Evolutionary conservation across 2,329 filamentous ascomycete genomes (phyloP).

Genomic region (Aspergillus sp.): DNA sequence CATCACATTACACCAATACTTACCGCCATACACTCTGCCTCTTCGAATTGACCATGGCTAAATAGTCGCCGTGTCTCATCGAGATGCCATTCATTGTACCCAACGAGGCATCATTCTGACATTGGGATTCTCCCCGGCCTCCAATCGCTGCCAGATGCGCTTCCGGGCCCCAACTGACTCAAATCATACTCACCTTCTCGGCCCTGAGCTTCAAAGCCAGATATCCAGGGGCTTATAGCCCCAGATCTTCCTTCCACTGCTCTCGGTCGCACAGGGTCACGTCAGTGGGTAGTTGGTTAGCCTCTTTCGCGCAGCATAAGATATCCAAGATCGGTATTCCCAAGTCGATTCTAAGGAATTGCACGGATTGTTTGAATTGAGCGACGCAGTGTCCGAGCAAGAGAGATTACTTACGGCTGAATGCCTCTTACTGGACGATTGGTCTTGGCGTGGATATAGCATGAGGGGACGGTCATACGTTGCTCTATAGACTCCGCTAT

Average conservation of each 20-base stretch:
- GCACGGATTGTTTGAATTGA: background rate
- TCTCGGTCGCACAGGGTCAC: slow-evolving; percentile 14
- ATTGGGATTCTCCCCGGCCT: background rate
- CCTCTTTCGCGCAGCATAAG: slow-evolving; percentile 14
- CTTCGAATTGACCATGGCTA: no score
- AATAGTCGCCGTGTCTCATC: no score
- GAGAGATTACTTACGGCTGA: background rate
- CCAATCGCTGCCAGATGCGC: background rate
- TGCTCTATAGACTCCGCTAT: no score
- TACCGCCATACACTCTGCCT: no score
- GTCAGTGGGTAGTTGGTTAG: slow-evolving; percentile 11
- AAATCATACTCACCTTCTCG: background rate
- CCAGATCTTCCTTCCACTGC: slow-evolving; percentile 16
- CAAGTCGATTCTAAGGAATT: slow-evolving; percentile 7
- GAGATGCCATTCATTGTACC: background rate
- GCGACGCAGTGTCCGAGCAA: background rate
- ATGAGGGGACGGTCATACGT: background rate
- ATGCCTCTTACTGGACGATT: no score
- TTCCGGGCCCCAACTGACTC: slow-evolving; percentile 1
- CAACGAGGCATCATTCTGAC: background rate
- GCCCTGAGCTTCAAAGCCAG: slow-evolving; percentile 11
- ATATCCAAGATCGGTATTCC: slow-evolving; percentile 16
- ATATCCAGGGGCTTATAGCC: slow-evolving; percentile 17
- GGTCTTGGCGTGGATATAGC: background rate
- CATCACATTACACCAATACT: no score